Evolutionary conservation across 2,329 filamentous ascomycete genomes (phyloP).

Genomic region (Penicillium aurantiogriseum): DNA sequence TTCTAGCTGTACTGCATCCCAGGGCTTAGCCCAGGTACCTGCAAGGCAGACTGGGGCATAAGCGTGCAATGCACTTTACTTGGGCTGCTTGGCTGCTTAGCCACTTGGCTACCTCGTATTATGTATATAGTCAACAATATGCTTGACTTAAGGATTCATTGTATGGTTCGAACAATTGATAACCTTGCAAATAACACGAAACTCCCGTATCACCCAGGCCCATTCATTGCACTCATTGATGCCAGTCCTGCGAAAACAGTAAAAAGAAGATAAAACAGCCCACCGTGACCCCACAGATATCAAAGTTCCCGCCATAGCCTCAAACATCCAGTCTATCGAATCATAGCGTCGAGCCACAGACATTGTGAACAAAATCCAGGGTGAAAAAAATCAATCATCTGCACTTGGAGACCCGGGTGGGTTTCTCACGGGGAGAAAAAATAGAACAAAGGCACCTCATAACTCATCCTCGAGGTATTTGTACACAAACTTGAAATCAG

Average conservation of each 20-base stretch:
- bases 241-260: slow-evolving; percentile 16
- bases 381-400: slow-evolving; percentile 2
- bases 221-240: slow-evolving; percentile 34
- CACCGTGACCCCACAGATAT: slow-evolving; percentile 12
- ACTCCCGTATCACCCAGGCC: slow-evolving; percentile 31
- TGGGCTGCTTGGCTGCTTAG: background rate
- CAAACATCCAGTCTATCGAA: slow-evolving; percentile 9
- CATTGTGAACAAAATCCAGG: background rate
- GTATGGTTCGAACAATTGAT: slow-evolving; percentile 3
- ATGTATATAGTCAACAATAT: background rate
- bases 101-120: background rate
- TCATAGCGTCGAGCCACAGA: slow-evolving; percentile 6
- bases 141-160: slow-evolving; percentile 3
- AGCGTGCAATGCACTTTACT: background rate
- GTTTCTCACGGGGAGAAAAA: slow-evolving; percentile 10
- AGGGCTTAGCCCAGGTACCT: background rate
- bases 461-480: slow-evolving; percentile 96
- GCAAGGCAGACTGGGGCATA: slow-evolving; percentile 3
- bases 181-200: slow-evolving; percentile 22
- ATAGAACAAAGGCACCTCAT: slow-evolving; percentile 34
- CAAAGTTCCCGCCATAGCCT: slow-evolving; percentile 10
- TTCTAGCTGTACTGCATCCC: background rate
- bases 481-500: slow-evolving; percentile 97
- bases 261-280: slow-evolving; percentile 16
- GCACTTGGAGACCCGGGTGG: slow-evolving; percentile 6